Conservation (phyloP, 352 stramenopile genomes). For the Thraustotheca clavata region DNA sequence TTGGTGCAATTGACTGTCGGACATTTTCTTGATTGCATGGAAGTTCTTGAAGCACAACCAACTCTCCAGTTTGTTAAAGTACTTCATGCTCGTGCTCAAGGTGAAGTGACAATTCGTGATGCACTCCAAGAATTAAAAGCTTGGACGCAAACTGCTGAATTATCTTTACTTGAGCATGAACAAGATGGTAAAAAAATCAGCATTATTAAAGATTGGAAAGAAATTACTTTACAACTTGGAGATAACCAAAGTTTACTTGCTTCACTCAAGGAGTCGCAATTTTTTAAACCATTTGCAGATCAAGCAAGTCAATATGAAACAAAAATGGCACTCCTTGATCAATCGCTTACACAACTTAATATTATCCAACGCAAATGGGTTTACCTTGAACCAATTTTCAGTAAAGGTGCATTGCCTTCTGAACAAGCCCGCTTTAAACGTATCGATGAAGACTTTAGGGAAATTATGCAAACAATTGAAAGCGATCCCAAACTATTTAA, state of each 20-base stretch:
- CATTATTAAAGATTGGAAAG: slow-evolving; percentile 95
- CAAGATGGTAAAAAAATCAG: slow-evolving; percentile 63
- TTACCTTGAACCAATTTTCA: slow-evolving; percentile 95
- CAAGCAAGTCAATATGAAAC: slow-evolving; percentile 85
- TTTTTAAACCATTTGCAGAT: slow-evolving; percentile 93
- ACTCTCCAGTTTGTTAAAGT: slow-evolving; percentile 92
- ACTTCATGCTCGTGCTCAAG: slow-evolving; percentile 80
- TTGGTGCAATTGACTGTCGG: slow-evolving; percentile 86
- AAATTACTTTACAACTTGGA: slow-evolving; percentile 89
- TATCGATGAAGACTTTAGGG: slow-evolving; percentile 91
- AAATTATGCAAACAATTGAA: slow-evolving; percentile 88
- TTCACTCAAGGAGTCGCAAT: slow-evolving; percentile 93
- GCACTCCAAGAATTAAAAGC: slow-evolving; percentile 89
- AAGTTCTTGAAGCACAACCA: slow-evolving; percentile 64
- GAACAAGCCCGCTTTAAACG: slow-evolving; percentile 87
- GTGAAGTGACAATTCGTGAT: slow-evolving; percentile 93
- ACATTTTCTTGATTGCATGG: slow-evolving; percentile 84
- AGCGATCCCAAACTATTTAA: slow-evolving; percentile 89
- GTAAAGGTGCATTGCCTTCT: slow-evolving; percentile 85
- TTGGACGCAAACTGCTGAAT: slow-evolving; percentile 87
- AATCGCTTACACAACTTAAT: slow-evolving; percentile 78
- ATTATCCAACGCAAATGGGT: slow-evolving; percentile 94
- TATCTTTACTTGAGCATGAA: slow-evolving; percentile 84
- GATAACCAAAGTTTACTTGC: slow-evolving; percentile 93
- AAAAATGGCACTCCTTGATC: slow-evolving; percentile 83